Percentiles rank a stretch among this genome's conserved stretches.
Evolutionary conservation across 768 basidiomycete genomes (phyloP).

Genomic region (Panaeolus cyanescens): DNA sequence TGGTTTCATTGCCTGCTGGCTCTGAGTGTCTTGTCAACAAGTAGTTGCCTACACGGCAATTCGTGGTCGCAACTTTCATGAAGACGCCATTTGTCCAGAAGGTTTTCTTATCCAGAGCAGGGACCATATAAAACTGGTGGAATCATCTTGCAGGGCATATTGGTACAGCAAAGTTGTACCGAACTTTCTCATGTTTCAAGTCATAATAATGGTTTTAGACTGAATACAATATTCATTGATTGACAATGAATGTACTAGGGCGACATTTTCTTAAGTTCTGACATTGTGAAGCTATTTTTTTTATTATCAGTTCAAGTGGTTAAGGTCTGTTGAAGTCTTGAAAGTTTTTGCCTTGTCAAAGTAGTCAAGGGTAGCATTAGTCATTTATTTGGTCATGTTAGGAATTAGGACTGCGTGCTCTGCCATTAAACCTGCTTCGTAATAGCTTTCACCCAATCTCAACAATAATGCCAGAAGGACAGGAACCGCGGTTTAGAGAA

Average conservation of each 20-base stretch:
- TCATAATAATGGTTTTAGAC: neutral
- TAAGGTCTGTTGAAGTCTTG: too few relatives aligned
- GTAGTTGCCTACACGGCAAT: too few relatives aligned
- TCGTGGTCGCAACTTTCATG: neutral
- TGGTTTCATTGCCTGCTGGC: too few relatives aligned
- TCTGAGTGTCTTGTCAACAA: too few relatives aligned
- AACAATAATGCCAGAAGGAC: conserved; percentile 50
- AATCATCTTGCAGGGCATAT: neutral
- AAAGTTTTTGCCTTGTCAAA: too few relatives aligned
- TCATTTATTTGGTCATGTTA: too few relatives aligned
- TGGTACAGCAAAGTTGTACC: neutral
- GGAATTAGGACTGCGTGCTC: conserved; percentile 11
- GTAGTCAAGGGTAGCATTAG: too few relatives aligned
- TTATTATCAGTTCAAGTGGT: too few relatives aligned
- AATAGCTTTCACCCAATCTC: conserved; percentile 47
- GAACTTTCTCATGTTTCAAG: neutral
- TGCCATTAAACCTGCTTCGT: conserved; percentile 33
- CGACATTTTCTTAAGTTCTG: neutral
- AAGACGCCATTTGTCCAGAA: neutral
- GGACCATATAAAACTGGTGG: neutral
- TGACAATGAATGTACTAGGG: neutral
- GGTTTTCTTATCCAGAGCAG: neutral
- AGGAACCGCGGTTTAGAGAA: conserved; percentile 42
- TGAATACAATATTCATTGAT: neutral
- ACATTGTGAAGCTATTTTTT: conserved; percentile 14